These are phyloP conservation scores for Lasiodiplodia sp. DNA, from an alignment of 2,329 filamentous ascomycete genomes.

Conservation along the genomic window DNA sequence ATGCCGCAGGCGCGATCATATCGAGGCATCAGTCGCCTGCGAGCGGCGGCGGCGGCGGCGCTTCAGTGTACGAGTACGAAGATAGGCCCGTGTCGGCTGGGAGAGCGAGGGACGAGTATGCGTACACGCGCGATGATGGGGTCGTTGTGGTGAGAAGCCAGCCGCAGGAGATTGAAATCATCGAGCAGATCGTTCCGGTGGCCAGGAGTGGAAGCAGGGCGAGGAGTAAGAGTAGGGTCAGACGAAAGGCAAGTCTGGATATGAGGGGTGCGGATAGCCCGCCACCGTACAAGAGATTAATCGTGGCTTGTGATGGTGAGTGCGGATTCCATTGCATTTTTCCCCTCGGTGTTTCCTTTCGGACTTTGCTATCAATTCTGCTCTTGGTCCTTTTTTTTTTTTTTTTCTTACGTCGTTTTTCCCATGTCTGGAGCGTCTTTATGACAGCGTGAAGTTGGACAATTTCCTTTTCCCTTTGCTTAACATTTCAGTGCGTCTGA, in stretches of 20 bases:
- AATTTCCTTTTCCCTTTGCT: neutral
- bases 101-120: neutral
- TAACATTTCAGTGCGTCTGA: neutral
- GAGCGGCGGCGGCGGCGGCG: neutral
- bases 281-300: constrained; percentile 42
- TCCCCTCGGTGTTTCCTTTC: neutral
- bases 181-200: constrained; percentile 23
- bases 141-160: constrained; percentile 20
- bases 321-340: neutral
- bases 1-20: neutral
- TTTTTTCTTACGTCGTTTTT: neutral
- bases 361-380: neutral
- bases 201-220: constrained; percentile 3
- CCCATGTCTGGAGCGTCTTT: neutral
- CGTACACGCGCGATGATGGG: constrained; percentile 25
- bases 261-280: constrained; percentile 24
- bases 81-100: neutral
- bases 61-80: constrained; percentile 9
- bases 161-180: constrained; percentile 26
- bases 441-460: neutral
- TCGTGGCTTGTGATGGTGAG: constrained; percentile 50
- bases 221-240: constrained; percentile 23
- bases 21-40: neutral
- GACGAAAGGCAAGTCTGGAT: constrained; percentile 27
- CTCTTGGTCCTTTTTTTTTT: neutral